Conservation (phyloP, 768 basidiomycete genomes). For the Hortiboletus campestris region DNA sequence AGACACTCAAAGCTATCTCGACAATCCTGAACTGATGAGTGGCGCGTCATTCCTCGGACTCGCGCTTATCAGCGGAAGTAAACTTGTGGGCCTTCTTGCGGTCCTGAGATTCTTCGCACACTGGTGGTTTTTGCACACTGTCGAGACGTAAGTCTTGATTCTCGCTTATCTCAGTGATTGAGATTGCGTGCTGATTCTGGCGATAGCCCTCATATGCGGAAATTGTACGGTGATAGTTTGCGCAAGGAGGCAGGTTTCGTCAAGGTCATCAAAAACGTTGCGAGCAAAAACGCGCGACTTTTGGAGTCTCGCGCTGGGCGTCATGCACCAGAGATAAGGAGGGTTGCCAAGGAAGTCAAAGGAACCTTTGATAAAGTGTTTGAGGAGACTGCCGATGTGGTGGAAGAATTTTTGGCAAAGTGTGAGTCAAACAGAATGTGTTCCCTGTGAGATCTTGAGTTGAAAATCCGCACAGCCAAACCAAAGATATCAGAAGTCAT, state of each 20-base stretch:
- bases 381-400: constrained; percentile 87
- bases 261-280: constrained; percentile 95
- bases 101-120: constrained; percentile 83
- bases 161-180: not conserved
- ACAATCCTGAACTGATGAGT: constrained; percentile 95
- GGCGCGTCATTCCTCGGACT: constrained; percentile 95
- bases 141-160: constrained; percentile 74
- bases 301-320: constrained; percentile 75
- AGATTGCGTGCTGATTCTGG: not conserved
- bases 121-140: constrained; percentile 92
- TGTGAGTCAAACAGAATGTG: constrained; percentile 50
- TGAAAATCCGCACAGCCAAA: constrained; percentile 52
- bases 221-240: constrained; percentile 89
- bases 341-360: constrained; percentile 87
- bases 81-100: constrained; percentile 84
- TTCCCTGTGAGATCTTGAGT: not conserved
- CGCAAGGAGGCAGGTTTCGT: constrained; percentile 97
- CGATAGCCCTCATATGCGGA: constrained; percentile 94
- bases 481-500: constrained; percentile 88
- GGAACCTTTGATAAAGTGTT: constrained; percentile 96
- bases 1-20: constrained; percentile 61
- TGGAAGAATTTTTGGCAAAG: constrained; percentile 91
- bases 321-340: constrained; percentile 79
- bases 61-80: constrained; percentile 87
- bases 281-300: constrained; percentile 74